Evolutionary conservation across 73 alveolate species (phyloP), one percentile per base, ranked within the genome.

Genomic region (Stentor roeselii): DNA sequence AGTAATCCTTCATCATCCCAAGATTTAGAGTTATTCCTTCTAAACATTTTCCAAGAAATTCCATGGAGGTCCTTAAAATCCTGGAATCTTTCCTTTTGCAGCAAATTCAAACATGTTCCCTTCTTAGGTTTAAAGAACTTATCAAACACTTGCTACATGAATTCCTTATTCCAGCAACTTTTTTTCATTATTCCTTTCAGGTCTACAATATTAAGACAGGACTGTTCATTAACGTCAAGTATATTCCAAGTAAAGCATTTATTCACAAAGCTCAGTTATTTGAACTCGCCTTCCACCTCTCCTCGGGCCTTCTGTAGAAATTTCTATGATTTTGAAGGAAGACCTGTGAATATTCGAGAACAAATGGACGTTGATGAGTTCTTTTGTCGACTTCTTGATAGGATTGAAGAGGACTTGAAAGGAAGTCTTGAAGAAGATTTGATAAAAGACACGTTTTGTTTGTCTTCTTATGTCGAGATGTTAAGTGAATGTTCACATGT

Each of bases 351-450:
- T 90, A 90, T 87, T 37, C 59, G 83, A 59, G 96, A 88, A 83
- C 88, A 96, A 85, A 93, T 95, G 99, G 99, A 93, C 84, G 98
- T 94, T 1, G 99, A 95, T 86, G 99, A 96, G 89, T 95, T 95
- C 91, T 95, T 88, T 75, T 85, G 90, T 82, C 84, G 90, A 95
- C 88, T 95, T 76, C 93, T 96, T 97, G 97, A 96, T 87, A 92
- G 90, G 78, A 76, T 95, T 14, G 99, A 95, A 83, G 80, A 85
- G 0, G 87, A 85, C 31, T 83, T 95, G 60, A 93, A 95, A 61
- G 91, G 90, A 11, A 40, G 92, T 6, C 82, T 86, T 31, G 75
- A 86, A 60, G 96, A 88, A 74, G 87, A 90, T 59, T 85, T 93
- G 36, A 87, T 97, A 3, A 14, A 35, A 30, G 93, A 92, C 75